Percentiles rank a stretch among this genome's conserved stretches.
Evolutionary conservation across 2,329 filamentous ascomycete species (phyloP).

Genomic region (Hypoxylon sp.): DNA sequence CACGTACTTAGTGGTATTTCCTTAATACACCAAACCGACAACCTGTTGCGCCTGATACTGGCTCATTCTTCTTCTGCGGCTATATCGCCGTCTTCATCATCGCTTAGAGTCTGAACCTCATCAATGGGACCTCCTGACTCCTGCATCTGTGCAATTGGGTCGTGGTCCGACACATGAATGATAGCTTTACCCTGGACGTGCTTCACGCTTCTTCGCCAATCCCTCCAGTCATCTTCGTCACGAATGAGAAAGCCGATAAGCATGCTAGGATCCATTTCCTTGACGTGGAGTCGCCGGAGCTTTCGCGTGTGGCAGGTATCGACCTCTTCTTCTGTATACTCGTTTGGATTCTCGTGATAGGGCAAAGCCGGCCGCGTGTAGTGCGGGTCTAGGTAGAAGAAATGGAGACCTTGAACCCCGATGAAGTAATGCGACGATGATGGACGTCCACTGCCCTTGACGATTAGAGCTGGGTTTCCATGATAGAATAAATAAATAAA

Average conservation of each 20-base stretch:
- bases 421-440: conserved; percentile 83
- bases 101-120: conserved; percentile 90
- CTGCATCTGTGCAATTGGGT: conserved; percentile 69
- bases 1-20: conserved; percentile 43
- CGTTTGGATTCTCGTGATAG: conserved; percentile 68
- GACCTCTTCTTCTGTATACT: conserved; percentile 80
- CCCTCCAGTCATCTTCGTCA: conserved; percentile 84
- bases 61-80: conserved; percentile 29
- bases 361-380: conserved; percentile 83
- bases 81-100: conserved; percentile 63
- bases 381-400: conserved; percentile 97
- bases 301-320: conserved; percentile 89
- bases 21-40: conserved; percentile 33
- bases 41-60: conserved; percentile 26
- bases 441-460: conserved; percentile 80
- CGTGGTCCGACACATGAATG: conserved; percentile 83
- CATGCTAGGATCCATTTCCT: conserved; percentile 99
- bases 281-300: conserved; percentile 84
- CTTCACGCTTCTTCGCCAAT: conserved; percentile 83
- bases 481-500: not conserved
- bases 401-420: conserved; percentile 75
- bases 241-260: conserved; percentile 91
- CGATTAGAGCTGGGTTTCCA: conserved; percentile 26
- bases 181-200: conserved; percentile 86
- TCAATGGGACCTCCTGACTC: conserved; percentile 84